Percentiles rank a stretch among this genome's conserved stretches.
These are phyloP conservation scores for Emmonsiellopsis sp. DNA, from an alignment of 2,329 filamentous ascomycete genomes.

Conservation along the genomic window DNA sequence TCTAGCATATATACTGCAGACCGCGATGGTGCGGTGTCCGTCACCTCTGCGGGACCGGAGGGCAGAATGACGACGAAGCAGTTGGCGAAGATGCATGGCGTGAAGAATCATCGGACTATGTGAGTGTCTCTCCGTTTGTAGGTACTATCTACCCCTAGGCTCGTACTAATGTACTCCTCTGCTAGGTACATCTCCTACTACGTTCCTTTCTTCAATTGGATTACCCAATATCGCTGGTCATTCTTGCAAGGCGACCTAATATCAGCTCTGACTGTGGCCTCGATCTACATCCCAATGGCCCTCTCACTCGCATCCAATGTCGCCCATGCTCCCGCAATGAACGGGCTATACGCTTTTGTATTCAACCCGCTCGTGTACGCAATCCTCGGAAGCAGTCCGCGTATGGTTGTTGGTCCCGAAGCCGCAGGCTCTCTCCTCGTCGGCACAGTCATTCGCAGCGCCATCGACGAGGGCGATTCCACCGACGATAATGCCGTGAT, in stretches of 20 bases:
- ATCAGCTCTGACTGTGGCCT: conserved; percentile 90
- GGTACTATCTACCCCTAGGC: not conserved
- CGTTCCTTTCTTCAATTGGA: conserved; percentile 83
- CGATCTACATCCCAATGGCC: conserved; percentile 96
- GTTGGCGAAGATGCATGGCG: conserved; percentile 62
- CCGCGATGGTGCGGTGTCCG: conserved; percentile 34
- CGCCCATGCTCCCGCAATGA: conserved; percentile 84
- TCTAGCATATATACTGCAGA: conserved; percentile 22
- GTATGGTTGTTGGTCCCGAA: conserved; percentile 91
- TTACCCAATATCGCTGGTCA: conserved; percentile 71
- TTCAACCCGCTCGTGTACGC: conserved; percentile 90
- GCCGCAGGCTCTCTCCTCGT: conserved; percentile 86
- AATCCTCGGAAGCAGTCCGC: conserved; percentile 79
- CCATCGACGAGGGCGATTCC: conserved; percentile 59
- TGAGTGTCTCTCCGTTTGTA: conserved; percentile 33
- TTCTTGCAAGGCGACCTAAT: conserved; percentile 81
- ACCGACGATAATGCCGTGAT: conserved; percentile 58
- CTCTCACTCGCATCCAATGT: conserved; percentile 88
- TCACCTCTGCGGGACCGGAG: conserved; percentile 47
- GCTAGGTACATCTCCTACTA: conserved; percentile 84
- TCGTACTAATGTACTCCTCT: conserved; percentile 7
- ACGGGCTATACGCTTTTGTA: conserved; percentile 88
- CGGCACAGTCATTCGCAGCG: conserved; percentile 73
- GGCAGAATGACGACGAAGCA: conserved; percentile 56
- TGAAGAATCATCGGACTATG: conserved; percentile 67